Base-by-base conservation (phyloP, 176 grass and related monocot genomes). In the Rhynchospora pubera region DNA sequence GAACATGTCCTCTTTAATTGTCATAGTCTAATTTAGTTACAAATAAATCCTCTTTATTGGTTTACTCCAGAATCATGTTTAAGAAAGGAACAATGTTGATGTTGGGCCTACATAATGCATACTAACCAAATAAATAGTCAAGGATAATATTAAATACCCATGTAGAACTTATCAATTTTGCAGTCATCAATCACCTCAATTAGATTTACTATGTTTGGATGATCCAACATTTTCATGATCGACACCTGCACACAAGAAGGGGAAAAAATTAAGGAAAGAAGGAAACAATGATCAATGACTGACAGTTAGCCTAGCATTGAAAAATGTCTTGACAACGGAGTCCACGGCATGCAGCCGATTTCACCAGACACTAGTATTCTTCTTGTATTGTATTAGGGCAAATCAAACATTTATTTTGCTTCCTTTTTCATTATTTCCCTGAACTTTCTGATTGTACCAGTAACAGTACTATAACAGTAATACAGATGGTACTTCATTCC, bases 171-270 rank as follows among this genome's bases (percentile, higher is more conserved):
- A 79, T 93, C 90, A 77, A 83, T 85, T 14, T 90, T 82, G 84
- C 63, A 90, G 60, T 91, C 92, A 84, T 98, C 85, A 84, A 98
- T 98, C 87, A 91, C 95, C 87, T 98, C 95, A 77, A 98, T 83
- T 26, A 93, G 90, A 91, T 98, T 98, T 85, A 98, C 90, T 75
- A 94, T 93, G 85, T 94, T 94, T 65, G 95, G 92, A 86, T 98
- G 92, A 82, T 92, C 85, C 87, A 98, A 62, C 84, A 91, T 89
- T 91, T 98, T 93, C 92, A 98, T 98, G 84, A 98, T 92, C 22
- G 92, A 91, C 61, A 94, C 90, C 90, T 98, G 88, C 74, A 39
- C 79, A 78, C 82, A 26, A 39, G 34, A 39, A 39, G 34, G 34
- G 2, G 2, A 43, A 62, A 43, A 52, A 21, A 63, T 10, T 28